Conservation (phyloP, 768 basidiomycete genomes). For the Galerina marginata region DNA sequence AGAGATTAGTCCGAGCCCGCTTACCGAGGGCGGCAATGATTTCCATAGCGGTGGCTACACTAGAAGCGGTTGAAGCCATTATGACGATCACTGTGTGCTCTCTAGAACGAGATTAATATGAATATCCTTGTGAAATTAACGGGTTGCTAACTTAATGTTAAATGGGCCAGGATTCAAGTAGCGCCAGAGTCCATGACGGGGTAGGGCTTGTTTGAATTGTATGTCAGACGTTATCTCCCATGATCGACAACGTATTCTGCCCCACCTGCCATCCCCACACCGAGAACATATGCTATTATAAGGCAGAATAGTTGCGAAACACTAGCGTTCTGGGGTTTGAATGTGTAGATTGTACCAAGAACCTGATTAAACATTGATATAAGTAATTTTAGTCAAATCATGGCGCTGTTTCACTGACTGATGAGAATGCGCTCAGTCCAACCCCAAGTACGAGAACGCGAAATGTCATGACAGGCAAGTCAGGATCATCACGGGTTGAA, state of each 20-base stretch:
- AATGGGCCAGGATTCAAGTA: slow-evolving; percentile 63
- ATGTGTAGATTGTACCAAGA: slow-evolving; percentile 42
- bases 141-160: slow-evolving; percentile 52
- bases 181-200: slow-evolving; percentile 47
- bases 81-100: slow-evolving; percentile 62
- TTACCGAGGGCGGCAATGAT: slow-evolving; percentile 56
- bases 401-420: slow-evolving; percentile 28
- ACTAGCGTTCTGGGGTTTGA: slow-evolving; percentile 51
- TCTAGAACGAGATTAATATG: slow-evolving; percentile 11
- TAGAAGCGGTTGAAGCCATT: slow-evolving; percentile 59
- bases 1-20: not conserved
- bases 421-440: slow-evolving; percentile 53
- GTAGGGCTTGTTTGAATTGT: slow-evolving; percentile 35
- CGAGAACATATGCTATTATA: slow-evolving; percentile 60
- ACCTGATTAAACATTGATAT: slow-evolving; percentile 26
- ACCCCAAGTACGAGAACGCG: slow-evolving; percentile 52
- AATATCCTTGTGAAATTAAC: not conserved
- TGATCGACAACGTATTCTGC: not conserved
- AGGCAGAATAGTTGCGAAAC: slow-evolving; percentile 62
- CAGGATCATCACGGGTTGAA: slow-evolving; percentile 53
- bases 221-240: not conserved
- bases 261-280: slow-evolving; percentile 51
- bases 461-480: slow-evolving; percentile 52
- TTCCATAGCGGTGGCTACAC: slow-evolving; percentile 56
- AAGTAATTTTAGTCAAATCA: not conserved